Base-by-base conservation (phyloP, 331 rosid species). In the Rosa hybrid region DNA sequence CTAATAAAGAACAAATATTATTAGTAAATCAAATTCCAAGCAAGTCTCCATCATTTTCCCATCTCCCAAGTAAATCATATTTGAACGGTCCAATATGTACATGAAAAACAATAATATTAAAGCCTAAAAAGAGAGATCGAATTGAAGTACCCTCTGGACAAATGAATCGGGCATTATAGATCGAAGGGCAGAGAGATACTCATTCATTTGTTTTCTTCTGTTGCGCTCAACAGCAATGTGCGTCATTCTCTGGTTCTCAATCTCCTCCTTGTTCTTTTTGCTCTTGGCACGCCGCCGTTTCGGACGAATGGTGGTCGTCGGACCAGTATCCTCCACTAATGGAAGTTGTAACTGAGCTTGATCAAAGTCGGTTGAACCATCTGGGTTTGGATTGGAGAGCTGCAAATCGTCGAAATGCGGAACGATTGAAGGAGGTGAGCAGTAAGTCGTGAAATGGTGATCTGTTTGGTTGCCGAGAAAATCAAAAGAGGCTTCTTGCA, bases 211-310 rank as follows among this genome's bases (percentile, higher is more conserved):
- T 68, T 96, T 96, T 51, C 99, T 87, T 51, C 98, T 81, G 50
- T 96, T 96, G n/a, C 99, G 89, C 83, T 96, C 99, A 0, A 93
- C 99, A 3, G 97, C 92, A 86, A 96, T 96, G 94, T 96, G 99
- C 62, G 98, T 96, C 94, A 96, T 96, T 85, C 99, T 88, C 73
- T 96, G 99, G 65, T 88, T 96, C 89, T 96, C 98, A 42, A 96
- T 93, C 74, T 96, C 97, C 73, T 96, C 92, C 68, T 90, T 85
- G 81, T 96, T 96, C 89, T 92, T 93, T 17, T 89, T 74, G 65
- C 82, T 87, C 87, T 81, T 92, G 20, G 88, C 74, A 48, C 99
- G 81, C 18, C 99, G 86, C 53, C 92, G 88, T 80, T 94, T 93
- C 0, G 88, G 91, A 16, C 94, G 92, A 77, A 68, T 30, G 14